Base-by-base conservation (phyloP, 345 rosid genomes). In the Eucalyptus decipiens region DNA sequence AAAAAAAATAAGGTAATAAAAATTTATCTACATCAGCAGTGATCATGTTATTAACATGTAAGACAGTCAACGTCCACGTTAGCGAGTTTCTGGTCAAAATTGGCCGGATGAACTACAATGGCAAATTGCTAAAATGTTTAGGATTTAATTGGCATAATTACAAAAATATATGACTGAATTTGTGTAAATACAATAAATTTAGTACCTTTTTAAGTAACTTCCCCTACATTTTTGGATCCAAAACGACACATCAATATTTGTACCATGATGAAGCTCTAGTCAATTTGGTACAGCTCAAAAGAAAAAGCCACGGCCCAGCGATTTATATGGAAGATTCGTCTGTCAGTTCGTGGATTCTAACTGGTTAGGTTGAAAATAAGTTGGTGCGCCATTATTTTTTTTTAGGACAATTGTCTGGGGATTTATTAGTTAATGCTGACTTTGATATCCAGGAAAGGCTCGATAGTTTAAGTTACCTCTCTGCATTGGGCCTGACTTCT, bases 51-150 rank as follows among this genome's bases (percentile, higher is more conserved):
- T 49, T 49, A 49, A 49, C 3, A 49, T 5, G 3, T 56, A 56
- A 0, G 9, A 24, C 2, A 2, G 3, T 23, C 7, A 56, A 2
- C 2, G 0, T 56, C 13, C 1, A 24, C 6, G 3, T 56, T 0
- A 24, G 2, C 3, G 1, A 24, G 24, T 56, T 56, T 56, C 3
- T 10, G 0, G 13, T 56, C 1, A 56, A 56, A 56, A 56, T 24
- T 56, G 6, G 1, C 3, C 0, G 62, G 3, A 56, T 24, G 1
- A 2, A 24, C 14, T 56, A 24, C 0, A 24, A 0, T 56, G 6
- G 0, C 2, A 56, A 56, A 56, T 56, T 26, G 2, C 9, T 24
- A 56, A 24, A 56, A 56, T 0, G 0, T 23, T 56, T 24, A 56
- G 1, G 5, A 56, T 56, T 56, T 5, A 56, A 56, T 24, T 56